These are phyloP conservation scores for Metschnikowia cerradonensis DNA, from an alignment of 805 yeast genomes.

Conservation along the genomic window DNA sequence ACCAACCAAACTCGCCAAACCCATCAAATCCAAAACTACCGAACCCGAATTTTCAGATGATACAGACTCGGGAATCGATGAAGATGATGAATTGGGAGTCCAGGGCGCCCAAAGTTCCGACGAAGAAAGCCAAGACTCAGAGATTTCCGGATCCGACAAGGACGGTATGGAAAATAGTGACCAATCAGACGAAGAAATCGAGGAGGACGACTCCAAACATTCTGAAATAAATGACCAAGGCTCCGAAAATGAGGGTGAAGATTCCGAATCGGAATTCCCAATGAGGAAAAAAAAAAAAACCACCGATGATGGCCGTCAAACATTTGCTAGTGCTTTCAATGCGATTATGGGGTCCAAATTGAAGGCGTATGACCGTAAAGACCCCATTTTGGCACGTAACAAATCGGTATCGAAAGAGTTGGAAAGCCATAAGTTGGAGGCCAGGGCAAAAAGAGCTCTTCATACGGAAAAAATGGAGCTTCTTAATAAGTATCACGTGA, in stretches of 20 bases:
- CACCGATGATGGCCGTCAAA: conserved; percentile 64
- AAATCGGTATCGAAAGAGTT: conserved; percentile 63
- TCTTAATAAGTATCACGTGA: conserved; percentile 64
- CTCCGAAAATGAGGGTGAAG: conserved; percentile 9
- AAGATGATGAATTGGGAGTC: conserved; percentile 26
- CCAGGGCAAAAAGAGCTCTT: conserved; percentile 71
- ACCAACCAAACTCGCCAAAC: no score
- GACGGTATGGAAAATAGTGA: not conserved
- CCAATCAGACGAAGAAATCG: not conserved
- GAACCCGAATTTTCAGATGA: conserved; percentile 3
- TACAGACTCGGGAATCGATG: conserved; percentile 21
- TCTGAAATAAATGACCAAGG: conserved; percentile 21
- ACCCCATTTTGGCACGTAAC: conserved; percentile 88
- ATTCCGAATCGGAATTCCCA: conserved; percentile 27
- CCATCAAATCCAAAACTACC: not conserved
- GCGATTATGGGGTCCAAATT: conserved; percentile 81
- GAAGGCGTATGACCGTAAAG: conserved; percentile 83
- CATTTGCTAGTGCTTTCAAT: conserved; percentile 77
- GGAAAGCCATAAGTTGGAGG: conserved; percentile 78
- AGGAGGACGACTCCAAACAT: conserved; percentile 5
- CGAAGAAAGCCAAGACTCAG: conserved; percentile 8
- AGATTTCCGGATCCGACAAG: not conserved
- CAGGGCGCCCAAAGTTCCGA: conserved; percentile 14
- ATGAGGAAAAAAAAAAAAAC: conserved; percentile 54
- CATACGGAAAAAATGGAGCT: conserved; percentile 66